Evolutionary conservation across 2,329 filamentous ascomycete species (phyloP), one percentile per base, ranked within the genome.

Genomic region (Pseudogymnoascus sp.): DNA sequence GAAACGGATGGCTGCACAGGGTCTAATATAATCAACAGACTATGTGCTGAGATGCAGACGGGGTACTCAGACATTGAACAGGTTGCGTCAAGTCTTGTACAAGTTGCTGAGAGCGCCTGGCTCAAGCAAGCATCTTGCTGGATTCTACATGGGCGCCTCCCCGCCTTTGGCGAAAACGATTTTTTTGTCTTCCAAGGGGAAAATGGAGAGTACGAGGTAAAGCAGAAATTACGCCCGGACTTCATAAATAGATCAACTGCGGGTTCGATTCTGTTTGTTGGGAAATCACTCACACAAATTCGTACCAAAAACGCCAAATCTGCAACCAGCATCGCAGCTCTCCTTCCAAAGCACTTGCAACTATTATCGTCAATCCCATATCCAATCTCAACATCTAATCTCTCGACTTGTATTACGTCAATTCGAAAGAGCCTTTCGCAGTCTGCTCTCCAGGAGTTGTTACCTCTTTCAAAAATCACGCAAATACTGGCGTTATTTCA

Each of bases 61-160:
- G 94, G 94, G 12, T 97, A 95, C 74, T 80, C 84, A 6, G 92
- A 97, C 70, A 85, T 99, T 62, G 91, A 93, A 71, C 83, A 86
- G 63, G 87, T 90, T 39, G 88, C 91, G 0, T 77, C 85, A 66
- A 84, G 87, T 63, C 77, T 97, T 37, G 82, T 91, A n/a, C 83
- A 79, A 12, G 79, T 91, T 21, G 92, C 92, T 0, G 93, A 99
- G 76, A 89, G 84, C 31, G 89, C 92, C 7, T 99, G 94, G 94
- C 78, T 97, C 71, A 90, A 91, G 73, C 92, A 96, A 71, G 81
- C 95, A 10, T 90, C 91, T 3, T 89, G 90, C 26, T 99, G 93
- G 93, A 81, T 97, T 7, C 76, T 97, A 12, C 95, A 96, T 73
- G 94, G 94, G 4, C 85, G 89, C 60, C 76, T 96, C 63, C 92